phyloP scores from a whole-genome alignment of 2,329 filamentous ascomycete genomes.

The Coniochaeta sp. region DNA sequence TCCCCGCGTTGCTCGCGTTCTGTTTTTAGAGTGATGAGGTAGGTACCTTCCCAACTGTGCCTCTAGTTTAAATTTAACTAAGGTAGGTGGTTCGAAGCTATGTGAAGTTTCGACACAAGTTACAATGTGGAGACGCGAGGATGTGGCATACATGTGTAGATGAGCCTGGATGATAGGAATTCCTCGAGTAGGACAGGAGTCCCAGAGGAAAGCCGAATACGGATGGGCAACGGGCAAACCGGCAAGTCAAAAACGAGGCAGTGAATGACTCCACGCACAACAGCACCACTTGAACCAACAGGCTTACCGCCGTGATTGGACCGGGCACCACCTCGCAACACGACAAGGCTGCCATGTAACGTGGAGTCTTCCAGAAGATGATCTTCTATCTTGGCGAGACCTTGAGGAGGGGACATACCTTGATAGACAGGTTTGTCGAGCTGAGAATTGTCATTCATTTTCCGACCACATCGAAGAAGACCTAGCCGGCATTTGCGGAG shows the following conservation, averaged over 20 bases:
- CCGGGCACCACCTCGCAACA: not conserved
- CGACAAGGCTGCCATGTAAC: not conserved
- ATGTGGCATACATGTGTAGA: no score
- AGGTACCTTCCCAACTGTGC: no score
- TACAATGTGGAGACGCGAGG: not conserved
- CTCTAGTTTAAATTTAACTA: no score
- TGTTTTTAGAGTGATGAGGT: conserved; percentile 1
- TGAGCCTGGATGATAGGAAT: not conserved
- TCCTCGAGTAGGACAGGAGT: not conserved
- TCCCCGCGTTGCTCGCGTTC: not conserved
- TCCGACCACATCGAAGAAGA: not conserved
- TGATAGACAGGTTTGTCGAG: no score
- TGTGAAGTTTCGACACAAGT: not conserved
- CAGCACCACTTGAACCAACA: not conserved
- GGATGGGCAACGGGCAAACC: not conserved
- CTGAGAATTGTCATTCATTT: not conserved
- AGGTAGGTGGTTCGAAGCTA: no score
- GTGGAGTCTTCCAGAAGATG: not conserved
- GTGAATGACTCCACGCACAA: not conserved
- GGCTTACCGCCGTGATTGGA: not conserved
- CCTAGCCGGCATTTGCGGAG: not conserved
- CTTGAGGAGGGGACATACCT: no score
- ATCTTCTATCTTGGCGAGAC: not conserved
- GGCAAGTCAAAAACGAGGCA: not conserved
- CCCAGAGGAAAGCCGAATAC: not conserved